Base-by-base conservation (phyloP, 306 rosid genomes). In the Dryas drummondii region DNA sequence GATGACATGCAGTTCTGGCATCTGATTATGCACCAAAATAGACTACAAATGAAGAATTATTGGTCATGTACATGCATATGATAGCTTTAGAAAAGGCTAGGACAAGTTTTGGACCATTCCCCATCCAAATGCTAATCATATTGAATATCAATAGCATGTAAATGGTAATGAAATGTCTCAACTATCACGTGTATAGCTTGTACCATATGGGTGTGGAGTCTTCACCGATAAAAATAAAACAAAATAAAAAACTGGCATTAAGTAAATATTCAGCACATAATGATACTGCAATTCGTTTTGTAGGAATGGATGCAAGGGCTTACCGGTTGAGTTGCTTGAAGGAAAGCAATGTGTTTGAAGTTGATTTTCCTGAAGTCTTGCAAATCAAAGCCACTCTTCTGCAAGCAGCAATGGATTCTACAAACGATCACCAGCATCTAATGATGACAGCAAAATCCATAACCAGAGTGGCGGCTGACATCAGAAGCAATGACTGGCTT, bases 301-400 rank as follows among this genome's bases (percentile, higher is more conserved):
- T 67, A 94, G 98, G 98, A 79, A 91, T 94, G 98, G 98, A 94
- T 80, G 87, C 97, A 49, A 94, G 98, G 84, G 97, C 97, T 6
- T 94, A 91, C 83, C 91, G 98, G 52, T 82, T 94, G 87, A 84
- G 83, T 71, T 94, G 94, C 91, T 82, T 91, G 79, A 88, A 90
- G 90, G 91, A 94, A 70, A 86, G 91, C 26, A 83, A 87, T 78
- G 97, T 94, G n/a, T 94, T 83, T 71, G 98, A 91, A 87, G 93
- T 94, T 68, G 98, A 94, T 81, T 90, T 94, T 74, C 78, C 89
- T 19, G 81, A 82, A 74, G 93, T 94, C 44, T 83, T 94, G 86
- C 88, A 86, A 79, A 83, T 82, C 78, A 94, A 94, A 85, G 53
- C 82, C 57, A 86, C 93, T 49, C 90, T 94, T 82, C 64, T 94